Conservation (phyloP, 1,284 basidiomycete genomes). For the Volvariella volvacea region DNA sequence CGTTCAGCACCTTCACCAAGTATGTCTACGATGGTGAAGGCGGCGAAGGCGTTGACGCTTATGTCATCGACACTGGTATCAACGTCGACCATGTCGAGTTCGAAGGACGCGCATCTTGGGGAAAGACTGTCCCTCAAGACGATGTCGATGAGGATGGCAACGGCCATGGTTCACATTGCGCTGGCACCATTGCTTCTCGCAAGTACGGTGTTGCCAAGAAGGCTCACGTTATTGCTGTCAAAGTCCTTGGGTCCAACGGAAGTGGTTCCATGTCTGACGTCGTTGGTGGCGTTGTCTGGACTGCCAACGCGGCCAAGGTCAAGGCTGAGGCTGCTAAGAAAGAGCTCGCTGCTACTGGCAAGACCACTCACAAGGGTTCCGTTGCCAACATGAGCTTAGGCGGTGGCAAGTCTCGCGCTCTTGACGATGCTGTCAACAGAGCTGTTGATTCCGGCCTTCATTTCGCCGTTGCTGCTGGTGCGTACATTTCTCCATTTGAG, state of each 20-base stretch:
- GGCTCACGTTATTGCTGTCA: conserved; percentile 91
- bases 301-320: conserved; percentile 55
- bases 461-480: conserved; percentile 93
- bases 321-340: conserved; percentile 55
- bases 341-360: conserved; percentile 59
- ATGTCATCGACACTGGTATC: conserved; percentile 84
- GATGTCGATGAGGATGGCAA: conserved; percentile 75
- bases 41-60: conserved; percentile 90
- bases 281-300: conserved; percentile 83
- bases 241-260: conserved; percentile 92
- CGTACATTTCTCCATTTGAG: conserved; percentile 15
- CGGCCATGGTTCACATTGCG: conserved; percentile 78
- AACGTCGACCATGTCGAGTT: conserved; percentile 86
- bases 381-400: conserved; percentile 99
- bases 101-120: conserved; percentile 80
- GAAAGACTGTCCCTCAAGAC: conserved; percentile 74
- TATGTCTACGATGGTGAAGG: conserved; percentile 75
- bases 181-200: conserved; percentile 73
- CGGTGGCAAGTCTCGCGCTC: conserved; percentile 86
- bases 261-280: conserved; percentile 97
- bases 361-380: conserved; percentile 84
- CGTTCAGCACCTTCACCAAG: conserved; percentile 81
- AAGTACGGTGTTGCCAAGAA: conserved; percentile 94
- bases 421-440: conserved; percentile 83
- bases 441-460: conserved; percentile 85